phyloP scores from a whole-genome alignment of 2,329 filamentous ascomycete genomes.

The Paramyrothecium sp. region DNA sequence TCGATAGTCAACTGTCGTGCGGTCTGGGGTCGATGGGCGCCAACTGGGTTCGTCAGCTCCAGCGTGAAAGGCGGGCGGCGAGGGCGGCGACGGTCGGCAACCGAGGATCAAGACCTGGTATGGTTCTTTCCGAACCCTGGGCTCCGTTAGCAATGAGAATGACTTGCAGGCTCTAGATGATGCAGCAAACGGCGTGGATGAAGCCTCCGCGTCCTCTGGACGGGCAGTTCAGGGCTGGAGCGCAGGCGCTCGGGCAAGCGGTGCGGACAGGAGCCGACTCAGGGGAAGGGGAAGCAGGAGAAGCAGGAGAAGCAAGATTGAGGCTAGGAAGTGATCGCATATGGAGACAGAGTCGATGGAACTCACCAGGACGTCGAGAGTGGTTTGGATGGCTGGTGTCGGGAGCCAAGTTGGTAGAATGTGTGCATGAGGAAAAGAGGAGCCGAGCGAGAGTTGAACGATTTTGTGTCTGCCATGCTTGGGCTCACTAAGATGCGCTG shows the following conservation, averaged over 20 bases:
- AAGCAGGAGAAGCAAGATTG: conserved; percentile 20
- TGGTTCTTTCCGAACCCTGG: neutral
- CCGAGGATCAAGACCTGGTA: neutral
- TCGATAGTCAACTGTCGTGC: neutral
- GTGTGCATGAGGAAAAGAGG: conserved; percentile 45
- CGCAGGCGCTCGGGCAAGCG: conserved; percentile 14
- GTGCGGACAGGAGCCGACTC: conserved; percentile 17
- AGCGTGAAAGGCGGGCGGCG: neutral
- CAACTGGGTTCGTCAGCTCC: neutral
- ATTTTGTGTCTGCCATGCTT: conserved; percentile 35
- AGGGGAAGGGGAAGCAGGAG: conserved; percentile 15
- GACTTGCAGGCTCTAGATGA: neutral
- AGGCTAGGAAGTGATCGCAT: conserved; percentile 32
- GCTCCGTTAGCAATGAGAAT: neutral
- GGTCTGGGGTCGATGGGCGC: neutral
- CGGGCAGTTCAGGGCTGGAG: conserved; percentile 21
- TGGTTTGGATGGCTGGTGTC: conserved; percentile 30
- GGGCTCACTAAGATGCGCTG: conserved; percentile 8
- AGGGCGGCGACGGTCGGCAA: neutral
- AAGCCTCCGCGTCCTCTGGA: conserved; percentile 5
- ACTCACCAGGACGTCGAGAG: conserved; percentile 36
- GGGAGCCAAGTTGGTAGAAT: conserved; percentile 32
- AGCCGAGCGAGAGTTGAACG: conserved; percentile 35
- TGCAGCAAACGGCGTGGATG: neutral
- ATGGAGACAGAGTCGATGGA: conserved; percentile 26